Percentiles rank a stretch among this genome's conserved stretches.
These are phyloP conservation scores for Zygoascus flipseniorum DNA, from an alignment of 805 yeast species.

Conservation along the genomic window DNA sequence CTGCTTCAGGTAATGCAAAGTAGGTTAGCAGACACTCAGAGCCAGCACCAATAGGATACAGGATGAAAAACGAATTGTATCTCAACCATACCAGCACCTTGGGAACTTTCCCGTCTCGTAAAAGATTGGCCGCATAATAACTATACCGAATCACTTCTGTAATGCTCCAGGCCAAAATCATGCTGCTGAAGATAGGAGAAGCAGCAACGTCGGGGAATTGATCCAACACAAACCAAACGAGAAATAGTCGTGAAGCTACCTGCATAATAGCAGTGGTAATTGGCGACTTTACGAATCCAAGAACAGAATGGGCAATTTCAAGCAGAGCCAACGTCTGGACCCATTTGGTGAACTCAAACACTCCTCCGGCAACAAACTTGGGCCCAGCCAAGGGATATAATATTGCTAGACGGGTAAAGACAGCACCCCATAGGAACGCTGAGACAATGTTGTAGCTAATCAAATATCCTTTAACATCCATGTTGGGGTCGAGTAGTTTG, in stretches of 20 bases:
- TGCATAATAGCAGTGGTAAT: slow-evolving; percentile 77
- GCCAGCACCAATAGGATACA: slow-evolving; percentile 90
- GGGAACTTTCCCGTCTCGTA: slow-evolving; percentile 46
- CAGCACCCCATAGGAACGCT: slow-evolving; percentile 45
- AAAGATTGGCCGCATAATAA: slow-evolving; percentile 67
- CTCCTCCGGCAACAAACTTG: slow-evolving; percentile 52
- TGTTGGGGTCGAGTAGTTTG: not conserved
- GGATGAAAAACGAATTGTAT: slow-evolving; percentile 70
- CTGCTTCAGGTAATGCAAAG: slow-evolving; percentile 64
- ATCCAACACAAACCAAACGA: slow-evolving; percentile 76
- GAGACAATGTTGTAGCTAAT: slow-evolving; percentile 45
- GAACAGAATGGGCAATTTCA: slow-evolving; percentile 69
- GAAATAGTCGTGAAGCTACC: slow-evolving; percentile 72
- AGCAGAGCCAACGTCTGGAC: slow-evolving; percentile 75
- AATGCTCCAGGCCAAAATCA: slow-evolving; percentile 80
- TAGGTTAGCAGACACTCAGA: slow-evolving; percentile 68
- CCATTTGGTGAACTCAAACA: slow-evolving; percentile 48
- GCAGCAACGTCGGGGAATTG: slow-evolving; percentile 69
- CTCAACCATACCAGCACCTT: slow-evolving; percentile 57
- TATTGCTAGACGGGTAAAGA: slow-evolving; percentile 37
- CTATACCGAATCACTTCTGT: slow-evolving; percentile 90
- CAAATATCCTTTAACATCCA: slow-evolving; percentile 23
- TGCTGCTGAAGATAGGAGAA: slow-evolving; percentile 40
- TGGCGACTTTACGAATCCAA: slow-evolving; percentile 82
- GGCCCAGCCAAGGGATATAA: slow-evolving; percentile 45